These are phyloP conservation scores for Emergomyces pasteurianus DNA, from an alignment of 2,329 filamentous ascomycete genomes.

Conservation along the genomic window DNA sequence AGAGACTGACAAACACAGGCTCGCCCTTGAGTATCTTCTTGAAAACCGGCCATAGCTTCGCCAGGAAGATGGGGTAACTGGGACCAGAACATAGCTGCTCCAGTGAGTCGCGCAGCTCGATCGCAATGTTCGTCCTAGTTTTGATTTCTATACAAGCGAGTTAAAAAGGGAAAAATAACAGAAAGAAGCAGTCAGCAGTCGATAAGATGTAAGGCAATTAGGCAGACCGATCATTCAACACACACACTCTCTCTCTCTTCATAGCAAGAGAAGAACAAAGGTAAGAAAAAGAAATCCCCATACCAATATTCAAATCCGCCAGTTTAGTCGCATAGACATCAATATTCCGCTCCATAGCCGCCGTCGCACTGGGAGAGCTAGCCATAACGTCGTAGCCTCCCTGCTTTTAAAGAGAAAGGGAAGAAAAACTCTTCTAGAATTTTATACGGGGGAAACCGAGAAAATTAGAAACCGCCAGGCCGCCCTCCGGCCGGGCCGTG, in stretches of 20 bases:
- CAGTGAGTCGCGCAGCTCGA: conserved; percentile 78
- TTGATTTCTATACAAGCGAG: conserved; percentile 52
- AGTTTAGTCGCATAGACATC: conserved; percentile 40
- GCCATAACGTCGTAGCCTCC: background rate
- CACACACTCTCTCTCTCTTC: background rate
- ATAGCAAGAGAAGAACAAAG: background rate
- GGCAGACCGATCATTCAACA: no score
- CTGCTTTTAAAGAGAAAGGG: background rate
- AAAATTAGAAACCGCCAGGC: background rate
- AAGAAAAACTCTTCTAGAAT: background rate
- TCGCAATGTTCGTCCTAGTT: conserved; percentile 68
- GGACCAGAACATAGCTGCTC: conserved; percentile 69
- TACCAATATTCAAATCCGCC: conserved; percentile 38
- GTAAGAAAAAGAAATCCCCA: conserved; percentile 10
- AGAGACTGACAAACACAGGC: conserved; percentile 83
- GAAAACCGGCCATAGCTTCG: conserved; percentile 82
- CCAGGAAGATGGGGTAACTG: conserved; percentile 69
- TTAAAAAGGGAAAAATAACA: background rate
- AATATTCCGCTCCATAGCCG: conserved; percentile 34
- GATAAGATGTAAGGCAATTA: background rate
- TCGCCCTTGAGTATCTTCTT: conserved; percentile 71
- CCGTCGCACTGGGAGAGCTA: background rate
- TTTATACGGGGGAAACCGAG: background rate
- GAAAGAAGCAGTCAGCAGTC: background rate
- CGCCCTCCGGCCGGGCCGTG: background rate